Evolutionary conservation across 768 basidiomycete species (phyloP).

Genomic region (Cubamyces lactineus): DNA sequence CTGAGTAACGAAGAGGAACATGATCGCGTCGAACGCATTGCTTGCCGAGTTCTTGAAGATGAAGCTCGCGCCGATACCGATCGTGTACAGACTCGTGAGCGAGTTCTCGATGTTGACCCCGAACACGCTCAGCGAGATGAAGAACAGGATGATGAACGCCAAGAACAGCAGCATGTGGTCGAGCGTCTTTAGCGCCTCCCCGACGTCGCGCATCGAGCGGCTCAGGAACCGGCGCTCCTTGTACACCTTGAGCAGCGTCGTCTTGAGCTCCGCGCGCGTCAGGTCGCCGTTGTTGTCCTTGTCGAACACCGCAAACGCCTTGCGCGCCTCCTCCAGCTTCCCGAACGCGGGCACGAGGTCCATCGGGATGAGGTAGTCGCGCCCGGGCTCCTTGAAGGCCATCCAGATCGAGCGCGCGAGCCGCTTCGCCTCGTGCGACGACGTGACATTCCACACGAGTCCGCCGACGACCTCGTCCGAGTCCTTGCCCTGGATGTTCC

Average conservation of each 20-base stretch:
- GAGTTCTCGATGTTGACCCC: conserved; percentile 66
- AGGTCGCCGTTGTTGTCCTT: conserved; percentile 78
- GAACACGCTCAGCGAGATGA: conserved; percentile 75
- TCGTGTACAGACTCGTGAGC: conserved; percentile 71
- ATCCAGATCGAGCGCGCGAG: conserved; percentile 70
- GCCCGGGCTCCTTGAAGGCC: conserved; percentile 56
- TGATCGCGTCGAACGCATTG: conserved; percentile 75
- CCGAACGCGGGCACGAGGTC: conserved; percentile 76
- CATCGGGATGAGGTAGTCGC: conserved; percentile 62
- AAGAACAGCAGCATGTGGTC: conserved; percentile 66
- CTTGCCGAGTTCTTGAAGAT: conserved; percentile 79
- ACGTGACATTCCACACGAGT: conserved; percentile 57
- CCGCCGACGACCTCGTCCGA: conserved; percentile 41
- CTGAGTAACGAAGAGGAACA: conserved; percentile 86
- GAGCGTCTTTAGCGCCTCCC: conserved; percentile 65
- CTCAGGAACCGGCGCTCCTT: conserved; percentile 78
- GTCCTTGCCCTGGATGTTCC: conserved; percentile 61
- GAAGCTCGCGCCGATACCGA: conserved; percentile 76
- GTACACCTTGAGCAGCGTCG: conserved; percentile 67
- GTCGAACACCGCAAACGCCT: conserved; percentile 78
- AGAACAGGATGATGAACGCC: conserved; percentile 66
- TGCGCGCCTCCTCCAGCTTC: conserved; percentile 55
- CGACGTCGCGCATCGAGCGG: conserved; percentile 76
- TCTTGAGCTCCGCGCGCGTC: conserved; percentile 75
- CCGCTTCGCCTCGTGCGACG: conserved; percentile 71